Base-by-base conservation (phyloP, 2,329 filamentous ascomycete species). In the Trichophyton simii region DNA sequence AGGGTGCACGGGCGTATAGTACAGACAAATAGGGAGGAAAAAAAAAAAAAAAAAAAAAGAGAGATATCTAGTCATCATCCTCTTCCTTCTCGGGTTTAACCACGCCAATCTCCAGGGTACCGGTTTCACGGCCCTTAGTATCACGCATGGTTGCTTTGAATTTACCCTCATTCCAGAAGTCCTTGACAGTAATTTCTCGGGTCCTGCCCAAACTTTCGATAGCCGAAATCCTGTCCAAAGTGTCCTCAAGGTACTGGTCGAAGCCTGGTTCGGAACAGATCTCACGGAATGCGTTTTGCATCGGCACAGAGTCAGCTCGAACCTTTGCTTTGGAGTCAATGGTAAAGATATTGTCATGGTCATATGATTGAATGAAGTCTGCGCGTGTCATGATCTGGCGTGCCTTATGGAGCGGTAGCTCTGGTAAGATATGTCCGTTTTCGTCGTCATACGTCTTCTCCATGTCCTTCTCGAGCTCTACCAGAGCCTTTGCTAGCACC, bases 181-280 rank as follows among this genome's bases (percentile, higher is more conserved):
- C 94, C 77, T 99, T 99, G 66, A 95, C 88, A 0, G 95, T 95
- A 59, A 99, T 73, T 75, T 99, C 94, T 64, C 92, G 85, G n/a
- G 94, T 99, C 65, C 94, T 81, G 41, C 91, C 92, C 64, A 99
- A 79, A 69, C 87, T 91, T 78, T 99, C 94, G 71, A 99, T 99
- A 65, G 87, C 91, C n/a, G 81, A 76, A 66, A 99, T 99, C 22
- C 94, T 83, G 62, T 92, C 82, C 25, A 96, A 77, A 0, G 94
- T 97, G 2, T 82, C 85, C 64, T 95, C 85, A 15, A 99, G 77
- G 71, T 91, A 87, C 65, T 91, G 79, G 25, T 90, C 85, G 72
- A 99, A 99, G 4, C 88, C 88, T 3, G 84, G 81, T 67, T 87
- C 75, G 2, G 78, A 73, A 71, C 91, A 96, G 11, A 99, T 91